A percentile compares a stretch with the other conserved stretches of the same genome.
phyloP scores from a whole-genome alignment of 768 basidiomycete genomes.

The Tricholoma furcatifolium region DNA sequence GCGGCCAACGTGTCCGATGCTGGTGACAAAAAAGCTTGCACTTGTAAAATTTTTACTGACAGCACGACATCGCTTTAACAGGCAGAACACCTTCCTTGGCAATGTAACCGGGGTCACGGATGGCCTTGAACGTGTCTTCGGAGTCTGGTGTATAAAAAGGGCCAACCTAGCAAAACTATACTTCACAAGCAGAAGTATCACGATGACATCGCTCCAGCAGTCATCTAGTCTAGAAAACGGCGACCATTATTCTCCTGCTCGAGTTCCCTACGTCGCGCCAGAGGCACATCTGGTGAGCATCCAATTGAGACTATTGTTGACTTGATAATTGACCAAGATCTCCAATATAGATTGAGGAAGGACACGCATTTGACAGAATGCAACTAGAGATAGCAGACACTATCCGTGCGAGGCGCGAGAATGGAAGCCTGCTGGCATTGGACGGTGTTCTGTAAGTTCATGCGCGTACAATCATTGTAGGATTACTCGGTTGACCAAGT shows the following conservation, averaged over 20 bases:
- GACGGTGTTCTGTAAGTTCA: conserved; percentile 35
- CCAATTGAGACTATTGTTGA: neutral
- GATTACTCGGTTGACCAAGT: neutral
- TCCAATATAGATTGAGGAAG: neutral
- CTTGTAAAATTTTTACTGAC: too few relatives aligned
- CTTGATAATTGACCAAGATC: too few relatives aligned
- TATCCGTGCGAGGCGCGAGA: conserved; percentile 31
- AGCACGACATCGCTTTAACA: too few relatives aligned
- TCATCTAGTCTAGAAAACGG: conserved; percentile 15
- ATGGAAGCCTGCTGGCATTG: conserved; percentile 35
- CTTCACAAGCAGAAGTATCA: too few relatives aligned
- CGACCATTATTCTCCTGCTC: conserved; percentile 38
- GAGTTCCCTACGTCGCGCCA: conserved; percentile 40
- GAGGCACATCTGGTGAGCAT: conserved; percentile 26
- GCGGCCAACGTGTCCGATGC: too few relatives aligned
- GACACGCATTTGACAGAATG: neutral
- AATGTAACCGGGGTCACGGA: too few relatives aligned
- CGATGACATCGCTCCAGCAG: too few relatives aligned
- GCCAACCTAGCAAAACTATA: too few relatives aligned
- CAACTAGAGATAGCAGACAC: conserved; percentile 33
- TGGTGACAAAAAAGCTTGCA: too few relatives aligned
- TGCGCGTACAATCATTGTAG: neutral
- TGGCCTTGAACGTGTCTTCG: too few relatives aligned
- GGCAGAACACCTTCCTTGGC: too few relatives aligned
- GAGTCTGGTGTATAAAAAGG: too few relatives aligned